A percentile compares a stretch with the other conserved stretches of the same genome.
These are phyloP conservation scores for Pinus taeda DNA, from an alignment of 75 land plant genomes.

Conservation along the genomic window DNA sequence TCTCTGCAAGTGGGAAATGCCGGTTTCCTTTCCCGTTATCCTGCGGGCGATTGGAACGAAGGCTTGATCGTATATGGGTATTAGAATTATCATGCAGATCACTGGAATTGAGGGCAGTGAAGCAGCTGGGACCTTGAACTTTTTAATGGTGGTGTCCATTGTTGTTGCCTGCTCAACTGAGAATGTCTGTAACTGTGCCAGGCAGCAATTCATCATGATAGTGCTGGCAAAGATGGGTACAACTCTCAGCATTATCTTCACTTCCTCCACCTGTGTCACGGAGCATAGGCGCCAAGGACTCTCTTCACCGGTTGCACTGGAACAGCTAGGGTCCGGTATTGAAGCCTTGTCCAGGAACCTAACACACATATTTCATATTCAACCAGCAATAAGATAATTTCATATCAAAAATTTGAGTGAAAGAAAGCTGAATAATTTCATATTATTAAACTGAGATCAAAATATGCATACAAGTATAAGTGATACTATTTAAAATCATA, in stretches of 20 bases:
- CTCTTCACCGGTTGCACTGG: conserved; percentile 3
- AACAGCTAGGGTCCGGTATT: neutral
- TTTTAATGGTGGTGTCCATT: conserved; percentile 60
- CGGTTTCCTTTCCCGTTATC: conserved; percentile 22
- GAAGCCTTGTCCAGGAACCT: conserved; percentile 44
- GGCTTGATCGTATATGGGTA: conserved; percentile 23
- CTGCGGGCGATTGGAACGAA: conserved; percentile 28
- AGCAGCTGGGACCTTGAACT: conserved; percentile 31
- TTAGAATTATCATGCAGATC: conserved; percentile 18
- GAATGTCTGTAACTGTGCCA: conserved; percentile 79
- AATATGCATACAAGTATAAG: no score
- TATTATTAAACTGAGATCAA: no score
- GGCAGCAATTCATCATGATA: conserved; percentile 67
- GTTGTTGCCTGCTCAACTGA: conserved; percentile 76
- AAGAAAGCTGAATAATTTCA: no score
- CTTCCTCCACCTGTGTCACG: conserved; percentile 74
- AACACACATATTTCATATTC: neutral
- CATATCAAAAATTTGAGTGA: no score
- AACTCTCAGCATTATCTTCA: conserved; percentile 61
- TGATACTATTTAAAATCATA: no score
- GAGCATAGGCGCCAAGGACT: conserved; percentile 26
- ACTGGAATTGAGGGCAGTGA: conserved; percentile 19
- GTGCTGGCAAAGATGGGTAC: conserved; percentile 77
- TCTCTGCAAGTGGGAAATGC: conserved; percentile 35
- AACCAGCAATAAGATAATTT: no score